Conservation (phyloP, 75 land plant genomes). For the Picea sitchensis region DNA sequence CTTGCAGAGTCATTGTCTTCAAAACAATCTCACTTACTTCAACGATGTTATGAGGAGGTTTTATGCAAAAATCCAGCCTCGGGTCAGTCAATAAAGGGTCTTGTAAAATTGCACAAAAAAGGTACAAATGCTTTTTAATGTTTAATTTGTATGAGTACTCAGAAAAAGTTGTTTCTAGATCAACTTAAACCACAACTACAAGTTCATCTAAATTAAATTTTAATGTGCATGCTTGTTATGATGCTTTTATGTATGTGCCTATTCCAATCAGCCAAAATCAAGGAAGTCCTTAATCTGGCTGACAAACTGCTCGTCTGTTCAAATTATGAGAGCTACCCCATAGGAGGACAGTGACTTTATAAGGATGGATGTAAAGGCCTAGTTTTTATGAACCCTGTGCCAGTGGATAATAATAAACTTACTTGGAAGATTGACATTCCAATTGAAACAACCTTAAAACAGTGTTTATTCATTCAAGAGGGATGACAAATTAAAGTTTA, state of each 20-base stretch:
- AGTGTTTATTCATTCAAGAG: too few species aligned
- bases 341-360: not conserved
- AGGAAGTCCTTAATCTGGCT: not conserved
- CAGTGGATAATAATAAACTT: too few species aligned
- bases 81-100: not conserved
- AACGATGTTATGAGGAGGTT: constrained; percentile 5
- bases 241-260: not conserved
- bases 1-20: constrained; percentile 6
- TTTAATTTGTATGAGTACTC: not conserved
- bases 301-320: not conserved
- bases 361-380: not conserved
- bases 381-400: too few species aligned
- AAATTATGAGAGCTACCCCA: not conserved
- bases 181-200: not conserved
- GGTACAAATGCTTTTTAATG: not conserved
- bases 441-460: too few species aligned
- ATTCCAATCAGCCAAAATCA: not conserved
- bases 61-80: constrained; percentile 12
- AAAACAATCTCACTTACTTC: constrained; percentile 2
- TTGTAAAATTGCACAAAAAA: constrained; percentile 5
- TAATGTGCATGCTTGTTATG: too few species aligned
- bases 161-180: not conserved
- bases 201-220: not conserved
- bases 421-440: too few species aligned
- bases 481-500: too few species aligned